A percentile compares a stretch with the other conserved stretches of the same genome.
Conservation (phyloP, 2,329 filamentous ascomycete genomes). For the Domatiomyces catenatus region DNA sequence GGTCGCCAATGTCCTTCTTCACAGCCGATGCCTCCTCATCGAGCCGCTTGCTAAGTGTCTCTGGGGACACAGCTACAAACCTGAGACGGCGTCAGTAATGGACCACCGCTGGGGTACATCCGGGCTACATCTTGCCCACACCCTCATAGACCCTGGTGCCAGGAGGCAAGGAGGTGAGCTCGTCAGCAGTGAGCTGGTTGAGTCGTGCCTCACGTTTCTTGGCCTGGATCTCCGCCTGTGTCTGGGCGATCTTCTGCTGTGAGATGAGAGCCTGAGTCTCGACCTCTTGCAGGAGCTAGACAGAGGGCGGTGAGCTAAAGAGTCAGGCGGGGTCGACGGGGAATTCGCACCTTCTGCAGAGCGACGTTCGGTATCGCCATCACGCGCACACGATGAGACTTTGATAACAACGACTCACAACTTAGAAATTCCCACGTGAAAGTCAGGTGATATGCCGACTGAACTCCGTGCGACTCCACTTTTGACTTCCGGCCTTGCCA, state of each 20-base stretch:
- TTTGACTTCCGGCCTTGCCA: background rate
- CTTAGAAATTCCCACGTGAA: background rate
- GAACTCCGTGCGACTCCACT: background rate
- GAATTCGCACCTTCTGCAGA: conserved; percentile 60
- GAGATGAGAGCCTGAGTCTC: conserved; percentile 75
- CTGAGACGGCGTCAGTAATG: conserved; percentile 31
- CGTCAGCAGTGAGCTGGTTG: conserved; percentile 70
- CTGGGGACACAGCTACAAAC: conserved; percentile 69
- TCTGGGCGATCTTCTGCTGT: conserved; percentile 80
- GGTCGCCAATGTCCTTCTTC: conserved; percentile 60
- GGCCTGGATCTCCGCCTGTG: conserved; percentile 64
- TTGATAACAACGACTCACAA: background rate
- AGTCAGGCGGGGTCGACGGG: background rate
- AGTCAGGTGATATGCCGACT: background rate
- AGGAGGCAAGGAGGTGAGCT: conserved; percentile 60
- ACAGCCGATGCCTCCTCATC: conserved; percentile 57
- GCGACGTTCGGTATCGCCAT: conserved; percentile 95
- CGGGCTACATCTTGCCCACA: conserved; percentile 79
- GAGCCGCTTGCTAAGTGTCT: conserved; percentile 60
- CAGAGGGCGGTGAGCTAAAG: conserved; percentile 8
- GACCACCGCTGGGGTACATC: background rate
- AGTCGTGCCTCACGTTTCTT: conserved; percentile 84
- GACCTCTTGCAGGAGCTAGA: conserved; percentile 78
- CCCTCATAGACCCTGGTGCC: conserved; percentile 82
- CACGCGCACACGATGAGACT: conserved; percentile 21